phyloP scores from a whole-genome alignment of 495 filamentous ascomycete genomes.

The Aspergillus cristatus region DNA sequence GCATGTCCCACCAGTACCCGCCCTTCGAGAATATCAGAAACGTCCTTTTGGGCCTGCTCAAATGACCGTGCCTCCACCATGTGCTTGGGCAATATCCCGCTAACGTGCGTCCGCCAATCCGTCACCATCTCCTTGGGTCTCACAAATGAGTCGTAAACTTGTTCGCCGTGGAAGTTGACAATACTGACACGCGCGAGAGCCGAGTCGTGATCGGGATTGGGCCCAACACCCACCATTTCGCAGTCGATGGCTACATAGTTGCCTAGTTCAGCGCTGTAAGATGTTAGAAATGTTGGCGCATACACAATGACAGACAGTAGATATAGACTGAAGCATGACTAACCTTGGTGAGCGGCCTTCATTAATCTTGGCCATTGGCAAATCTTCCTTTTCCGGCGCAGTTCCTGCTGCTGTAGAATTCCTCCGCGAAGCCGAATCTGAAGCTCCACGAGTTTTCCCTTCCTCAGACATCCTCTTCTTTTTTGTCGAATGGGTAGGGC shows the following conservation, averaged over 20 bases:
- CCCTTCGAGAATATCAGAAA: conserved; percentile 61
- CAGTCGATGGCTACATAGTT: conserved; percentile 93
- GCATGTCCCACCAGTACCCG: conserved; percentile 83
- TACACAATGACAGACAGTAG: neutral
- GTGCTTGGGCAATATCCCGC: conserved; percentile 63
- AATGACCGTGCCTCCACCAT: conserved; percentile 62
- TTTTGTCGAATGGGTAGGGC: conserved; percentile 9
- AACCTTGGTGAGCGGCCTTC: conserved; percentile 41
- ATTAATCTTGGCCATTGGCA: too few relatives aligned
- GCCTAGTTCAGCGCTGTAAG: conserved; percentile 48
- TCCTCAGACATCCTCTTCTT: conserved; percentile 28
- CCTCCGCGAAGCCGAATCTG: conserved; percentile 12
- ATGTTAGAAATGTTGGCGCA: conserved; percentile 6
- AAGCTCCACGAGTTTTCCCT: conserved; percentile 5
- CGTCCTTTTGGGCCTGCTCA: conserved; percentile 61
- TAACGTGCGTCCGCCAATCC: conserved; percentile 82
- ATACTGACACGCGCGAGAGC: conserved; percentile 75
- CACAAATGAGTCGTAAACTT: conserved; percentile 89
- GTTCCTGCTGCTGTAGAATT: conserved; percentile 16
- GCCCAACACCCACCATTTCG: conserved; percentile 93
- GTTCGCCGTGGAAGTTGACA: conserved; percentile 84
- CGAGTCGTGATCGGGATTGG: conserved; percentile 53
- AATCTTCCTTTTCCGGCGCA: conserved; percentile 10
- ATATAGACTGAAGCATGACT: conserved; percentile 9
- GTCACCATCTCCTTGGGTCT: conserved; percentile 64